Percentiles rank a stretch among this genome's conserved stretches.
These are phyloP conservation scores for Lecanosticta acicola DNA, from an alignment of 2,329 filamentous ascomycete species.

Conservation along the genomic window DNA sequence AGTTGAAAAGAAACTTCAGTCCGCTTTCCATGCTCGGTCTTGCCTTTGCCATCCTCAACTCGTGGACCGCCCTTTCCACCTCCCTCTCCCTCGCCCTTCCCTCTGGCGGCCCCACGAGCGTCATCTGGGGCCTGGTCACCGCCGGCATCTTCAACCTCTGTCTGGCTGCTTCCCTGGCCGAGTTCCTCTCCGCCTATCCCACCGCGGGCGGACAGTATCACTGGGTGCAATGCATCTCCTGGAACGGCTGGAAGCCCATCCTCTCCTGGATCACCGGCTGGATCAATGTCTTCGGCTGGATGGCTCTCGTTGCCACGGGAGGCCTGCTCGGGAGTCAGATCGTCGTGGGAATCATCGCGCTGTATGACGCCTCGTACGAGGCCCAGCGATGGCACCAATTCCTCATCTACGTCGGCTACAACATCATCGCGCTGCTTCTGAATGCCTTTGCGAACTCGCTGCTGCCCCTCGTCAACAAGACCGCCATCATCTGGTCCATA, in stretches of 20 bases:
- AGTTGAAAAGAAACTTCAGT: conserved; percentile 54
- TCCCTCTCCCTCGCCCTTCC: conserved; percentile 59
- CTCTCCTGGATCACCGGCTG: conserved; percentile 68
- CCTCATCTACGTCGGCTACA: conserved; percentile 63
- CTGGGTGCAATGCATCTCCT: conserved; percentile 63
- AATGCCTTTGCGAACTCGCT: conserved; percentile 60
- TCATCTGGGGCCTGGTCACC: conserved; percentile 63
- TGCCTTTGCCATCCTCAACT: conserved; percentile 59
- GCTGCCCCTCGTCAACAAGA: conserved; percentile 61
- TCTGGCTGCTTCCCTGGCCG: conserved; percentile 62
- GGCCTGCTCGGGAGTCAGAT: conserved; percentile 63
- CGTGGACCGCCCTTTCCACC: conserved; percentile 57
- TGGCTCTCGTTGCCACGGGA: conserved; percentile 62
- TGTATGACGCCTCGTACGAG: conserved; percentile 55
- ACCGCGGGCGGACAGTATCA: conserved; percentile 57
- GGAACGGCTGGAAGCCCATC: conserved; percentile 54
- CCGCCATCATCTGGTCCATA: conserved; percentile 66
- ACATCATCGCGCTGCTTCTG: conserved; percentile 55
- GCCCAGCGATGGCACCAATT: conserved; percentile 65
- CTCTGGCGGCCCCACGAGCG: conserved; percentile 63
- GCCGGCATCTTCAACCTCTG: conserved; percentile 63
- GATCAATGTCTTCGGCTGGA: conserved; percentile 69
- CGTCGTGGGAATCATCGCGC: conserved; percentile 58
- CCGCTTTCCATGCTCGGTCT: conserved; percentile 56
- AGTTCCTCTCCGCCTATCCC: conserved; percentile 54